Evolutionary conservation across 179 eudicot species (phyloP).

Genomic region (Drosera spatulata): DNA sequence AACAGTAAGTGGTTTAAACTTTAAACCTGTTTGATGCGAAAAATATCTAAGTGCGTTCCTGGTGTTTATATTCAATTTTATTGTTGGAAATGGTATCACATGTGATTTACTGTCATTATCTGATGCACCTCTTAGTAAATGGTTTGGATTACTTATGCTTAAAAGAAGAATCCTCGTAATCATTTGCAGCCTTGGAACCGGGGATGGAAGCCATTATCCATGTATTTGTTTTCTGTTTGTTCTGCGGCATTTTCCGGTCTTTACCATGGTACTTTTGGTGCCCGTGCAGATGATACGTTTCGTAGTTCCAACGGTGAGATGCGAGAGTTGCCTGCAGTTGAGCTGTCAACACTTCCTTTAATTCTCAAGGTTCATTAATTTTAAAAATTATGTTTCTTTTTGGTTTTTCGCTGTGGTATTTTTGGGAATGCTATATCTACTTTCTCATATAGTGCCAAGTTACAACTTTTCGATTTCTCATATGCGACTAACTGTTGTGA

Average conservation of each 20-base stretch:
- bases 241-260: not conserved
- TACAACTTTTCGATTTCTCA: no score
- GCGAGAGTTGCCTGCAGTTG: slow-evolving; percentile 88
- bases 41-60: not conserved
- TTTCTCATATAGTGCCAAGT: no score
- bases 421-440: not conserved
- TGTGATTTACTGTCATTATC: no score
- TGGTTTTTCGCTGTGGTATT: not conserved
- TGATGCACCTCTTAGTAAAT: no score
- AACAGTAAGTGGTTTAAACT: slow-evolving; percentile 50
- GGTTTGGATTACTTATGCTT: no score
- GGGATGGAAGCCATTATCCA: not conserved
- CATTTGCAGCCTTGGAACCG: no score
- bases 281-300: slow-evolving; percentile 59
- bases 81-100: not conserved
- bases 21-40: not conserved
- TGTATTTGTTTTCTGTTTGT: not conserved
- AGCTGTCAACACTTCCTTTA: slow-evolving; percentile 75
- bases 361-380: slow-evolving; percentile 61
- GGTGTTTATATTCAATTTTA: not conserved
- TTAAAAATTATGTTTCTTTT: not conserved
- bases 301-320: slow-evolving; percentile 61
- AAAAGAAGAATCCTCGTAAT: no score
- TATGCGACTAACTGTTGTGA: no score
- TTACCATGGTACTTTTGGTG: not conserved